These are phyloP conservation scores for Aspergillus aculeatus DNA, from an alignment of 2,329 filamentous ascomycete genomes.

Conservation along the genomic window DNA sequence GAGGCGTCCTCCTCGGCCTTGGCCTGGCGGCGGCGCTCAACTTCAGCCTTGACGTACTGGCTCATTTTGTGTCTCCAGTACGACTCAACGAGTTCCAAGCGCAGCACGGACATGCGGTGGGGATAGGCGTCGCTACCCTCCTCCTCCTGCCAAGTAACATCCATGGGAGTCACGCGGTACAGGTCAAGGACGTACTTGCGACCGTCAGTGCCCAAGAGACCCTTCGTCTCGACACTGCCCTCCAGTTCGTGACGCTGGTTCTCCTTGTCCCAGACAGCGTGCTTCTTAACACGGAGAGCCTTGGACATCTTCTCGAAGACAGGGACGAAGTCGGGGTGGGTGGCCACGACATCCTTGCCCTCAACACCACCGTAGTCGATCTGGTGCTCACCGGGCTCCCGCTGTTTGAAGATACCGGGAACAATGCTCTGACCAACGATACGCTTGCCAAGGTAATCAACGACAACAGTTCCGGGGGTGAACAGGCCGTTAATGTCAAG, in stretches of 20 bases:
- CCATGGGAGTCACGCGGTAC: conserved; percentile 89
- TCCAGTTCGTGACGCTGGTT: conserved; percentile 86
- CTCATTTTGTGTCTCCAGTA: conserved; percentile 83
- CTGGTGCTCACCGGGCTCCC: conserved; percentile 94
- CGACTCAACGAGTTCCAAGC: conserved; percentile 83
- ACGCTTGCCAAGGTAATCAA: conserved; percentile 95
- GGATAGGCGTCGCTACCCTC: conserved; percentile 67
- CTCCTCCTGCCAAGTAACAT: conserved; percentile 87
- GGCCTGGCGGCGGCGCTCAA: conserved; percentile 60
- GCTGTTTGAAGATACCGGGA: conserved; percentile 97
- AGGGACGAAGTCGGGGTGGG: conserved; percentile 79
- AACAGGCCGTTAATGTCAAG: conserved; percentile 92
- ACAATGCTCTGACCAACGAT: conserved; percentile 98
- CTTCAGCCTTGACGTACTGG: conserved; percentile 79
- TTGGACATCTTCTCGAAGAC: conserved; percentile 90
- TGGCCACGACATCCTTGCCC: conserved; percentile 90
- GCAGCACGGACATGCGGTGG: conserved; percentile 91
- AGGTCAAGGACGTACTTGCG: conserved; percentile 97
- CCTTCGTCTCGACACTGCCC: conserved; percentile 96
- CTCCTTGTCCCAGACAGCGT: conserved; percentile 97
- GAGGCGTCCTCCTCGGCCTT: conserved; percentile 40
- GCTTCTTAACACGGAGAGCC: conserved; percentile 86
- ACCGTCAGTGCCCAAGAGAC: conserved; percentile 92
- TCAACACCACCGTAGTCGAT: conserved; percentile 99
- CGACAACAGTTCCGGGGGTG: conserved; percentile 91